Evolutionary conservation across 2,329 filamentous ascomycete species (phyloP), one percentile per base, ranked within the genome.

Genomic region (Capronia epimyces): DNA sequence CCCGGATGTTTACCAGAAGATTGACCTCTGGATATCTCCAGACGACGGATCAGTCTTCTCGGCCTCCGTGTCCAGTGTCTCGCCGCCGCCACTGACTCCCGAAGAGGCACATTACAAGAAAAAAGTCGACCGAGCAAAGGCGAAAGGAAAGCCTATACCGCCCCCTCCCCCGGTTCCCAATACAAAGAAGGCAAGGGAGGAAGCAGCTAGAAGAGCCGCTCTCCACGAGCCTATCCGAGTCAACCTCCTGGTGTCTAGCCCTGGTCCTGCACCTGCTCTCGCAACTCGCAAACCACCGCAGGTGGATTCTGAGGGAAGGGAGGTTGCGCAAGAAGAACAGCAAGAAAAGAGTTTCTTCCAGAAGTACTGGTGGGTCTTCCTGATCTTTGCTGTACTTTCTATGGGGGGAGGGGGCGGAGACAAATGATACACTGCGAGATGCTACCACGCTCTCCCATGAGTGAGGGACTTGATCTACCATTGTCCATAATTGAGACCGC

Each of bases 291-390:
- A 71, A 39, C 64, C 71, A 13, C 56, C 70, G 24, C 61, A 64
- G 15, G 65, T 67, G 3, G 69, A 70, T 59, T 68, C 69, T 6
- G 62, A 66, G 29, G 66, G 62, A 22, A 51, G 48, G 36, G 59
- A 63, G 42, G 31, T 63, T 31, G 39, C 41, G 21, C 52, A 55
- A 52, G 55, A 66, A 3, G 67, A 71, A 43, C 66, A 69, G 50
- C 64, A 65, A 29, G 71, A 73, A 60, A 75, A 74, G 61, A 66
- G 67, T 7, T 64, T 74, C 47, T 65, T 74, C 40, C 70, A 73
- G 52, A 72, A 72, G 53, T 75, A 75, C 57, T 75, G 72, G 72
- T 75, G 71, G 71, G 66, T 72, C 34, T 64, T 73, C 46, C 63
- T 71, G 55, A 65, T 71, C 29, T 53, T 71, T 27, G 63, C 65